These are phyloP conservation scores for Penicillium alfredii DNA, from an alignment of 495 filamentous ascomycete species.

Conservation along the genomic window DNA sequence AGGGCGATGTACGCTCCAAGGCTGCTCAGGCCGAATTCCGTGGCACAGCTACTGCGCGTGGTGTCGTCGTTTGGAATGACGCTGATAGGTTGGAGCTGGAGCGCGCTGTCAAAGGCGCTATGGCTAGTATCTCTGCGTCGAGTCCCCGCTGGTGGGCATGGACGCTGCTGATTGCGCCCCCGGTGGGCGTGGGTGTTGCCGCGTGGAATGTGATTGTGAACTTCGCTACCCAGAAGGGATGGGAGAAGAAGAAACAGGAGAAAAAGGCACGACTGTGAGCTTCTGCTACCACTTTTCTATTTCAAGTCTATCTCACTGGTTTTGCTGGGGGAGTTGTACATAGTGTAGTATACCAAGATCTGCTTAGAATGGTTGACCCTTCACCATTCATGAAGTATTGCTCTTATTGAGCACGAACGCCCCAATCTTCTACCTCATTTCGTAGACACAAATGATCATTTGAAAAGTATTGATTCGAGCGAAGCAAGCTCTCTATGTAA, in stretches of 20 bases:
- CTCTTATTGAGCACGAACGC: too few species aligned
- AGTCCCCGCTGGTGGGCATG: conserved; percentile 80
- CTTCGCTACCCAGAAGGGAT: conserved; percentile 58
- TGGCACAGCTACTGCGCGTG: conserved; percentile 48
- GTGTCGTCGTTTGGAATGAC: conserved; percentile 87
- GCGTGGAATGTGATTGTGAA: conserved; percentile 63
- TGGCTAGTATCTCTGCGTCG: conserved; percentile 51
- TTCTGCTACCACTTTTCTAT: too few species aligned
- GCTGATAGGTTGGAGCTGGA: conserved; percentile 59
- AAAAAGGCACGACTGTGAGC: conserved; percentile 58
- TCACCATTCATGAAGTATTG: too few species aligned
- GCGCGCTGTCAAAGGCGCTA: conserved; percentile 54
- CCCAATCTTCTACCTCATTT: too few species aligned
- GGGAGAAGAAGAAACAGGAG: conserved; percentile 59
- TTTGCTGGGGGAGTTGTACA: conserved; percentile 3
- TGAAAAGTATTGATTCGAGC: too few species aligned
- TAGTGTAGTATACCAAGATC: conserved; percentile 5
- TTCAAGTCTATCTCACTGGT: too few species aligned
- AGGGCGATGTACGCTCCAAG: conserved; percentile 80
- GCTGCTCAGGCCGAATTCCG: conserved; percentile 61
- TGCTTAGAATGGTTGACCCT: too few species aligned
- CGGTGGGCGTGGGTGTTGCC: conserved; percentile 58
- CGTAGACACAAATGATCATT: too few species aligned
- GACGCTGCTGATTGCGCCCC: conserved; percentile 65
- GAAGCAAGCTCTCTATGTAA: too few species aligned